Conservation (phyloP, 345 rosid genomes). For the Draba incana region DNA sequence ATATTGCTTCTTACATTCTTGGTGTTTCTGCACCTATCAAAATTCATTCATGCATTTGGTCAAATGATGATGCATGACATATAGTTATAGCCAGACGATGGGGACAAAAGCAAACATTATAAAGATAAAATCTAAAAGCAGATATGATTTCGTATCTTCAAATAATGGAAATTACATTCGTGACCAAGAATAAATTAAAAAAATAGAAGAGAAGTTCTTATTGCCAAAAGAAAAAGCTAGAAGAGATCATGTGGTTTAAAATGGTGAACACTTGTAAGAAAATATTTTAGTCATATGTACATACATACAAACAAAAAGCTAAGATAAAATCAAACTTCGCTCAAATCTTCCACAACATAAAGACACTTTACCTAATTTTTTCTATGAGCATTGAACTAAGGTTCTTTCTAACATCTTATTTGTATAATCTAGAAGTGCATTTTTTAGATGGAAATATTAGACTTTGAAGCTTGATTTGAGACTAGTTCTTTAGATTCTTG, state of each 20-base stretch:
- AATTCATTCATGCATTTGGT: slow-evolving; percentile 17
- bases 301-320: background rate
- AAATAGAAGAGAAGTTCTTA: background rate
- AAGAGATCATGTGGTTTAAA: background rate
- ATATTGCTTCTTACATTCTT: background rate
- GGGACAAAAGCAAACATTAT: background rate
- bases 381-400: background rate
- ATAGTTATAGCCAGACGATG: background rate
- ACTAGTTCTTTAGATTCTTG: background rate
- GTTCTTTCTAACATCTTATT: background rate
- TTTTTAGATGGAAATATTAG: background rate
- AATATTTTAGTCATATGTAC: background rate
- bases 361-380: slow-evolving; percentile 5
- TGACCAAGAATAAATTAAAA: background rate
- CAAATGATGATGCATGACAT: slow-evolving; percentile 11
- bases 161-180: slow-evolving; percentile 1
- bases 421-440: background rate
- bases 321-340: slow-evolving; percentile 1
- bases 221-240: slow-evolving; percentile 2
- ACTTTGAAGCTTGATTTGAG: background rate
- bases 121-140: slow-evolving; percentile 5
- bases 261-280: background rate
- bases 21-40: background rate
- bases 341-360: slow-evolving; percentile 3
- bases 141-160: slow-evolving; percentile 16